phyloP scores from a whole-genome alignment of 2,329 filamentous ascomycete species.

The Penicillium sumatraense region DNA sequence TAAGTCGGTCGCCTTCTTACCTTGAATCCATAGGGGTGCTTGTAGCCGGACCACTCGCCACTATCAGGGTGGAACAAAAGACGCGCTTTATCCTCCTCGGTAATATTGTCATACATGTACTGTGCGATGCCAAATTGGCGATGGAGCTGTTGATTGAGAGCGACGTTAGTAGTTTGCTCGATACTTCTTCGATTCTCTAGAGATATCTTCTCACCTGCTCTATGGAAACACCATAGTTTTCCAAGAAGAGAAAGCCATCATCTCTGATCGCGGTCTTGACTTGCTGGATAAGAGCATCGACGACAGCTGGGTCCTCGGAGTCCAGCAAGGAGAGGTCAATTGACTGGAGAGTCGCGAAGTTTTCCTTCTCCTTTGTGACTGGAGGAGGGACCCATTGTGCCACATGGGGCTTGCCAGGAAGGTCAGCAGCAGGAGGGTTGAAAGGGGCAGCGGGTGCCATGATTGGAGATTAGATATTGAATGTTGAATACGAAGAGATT shows the following conservation, averaged over 20 bases:
- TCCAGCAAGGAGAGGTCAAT: conserved; percentile 52
- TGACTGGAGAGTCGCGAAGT: conserved; percentile 49
- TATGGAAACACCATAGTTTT: conserved; percentile 57
- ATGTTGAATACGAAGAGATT: not conserved
- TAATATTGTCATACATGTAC: conserved; percentile 56
- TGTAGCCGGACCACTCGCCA: conserved; percentile 57
- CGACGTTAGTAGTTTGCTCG: not conserved
- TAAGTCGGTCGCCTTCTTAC: conserved; percentile 19
- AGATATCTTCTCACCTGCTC: conserved; percentile 37
- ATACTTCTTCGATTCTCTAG: too few species aligned
- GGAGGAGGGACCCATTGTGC: conserved; percentile 51
- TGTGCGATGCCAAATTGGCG: conserved; percentile 57
- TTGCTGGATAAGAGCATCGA: conserved; percentile 49
- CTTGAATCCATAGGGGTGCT: conserved; percentile 54
- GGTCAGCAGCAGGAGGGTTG: conserved; percentile 44
- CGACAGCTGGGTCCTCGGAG: conserved; percentile 48
- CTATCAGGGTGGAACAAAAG: conserved; percentile 55
- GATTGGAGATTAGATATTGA: not conserved
- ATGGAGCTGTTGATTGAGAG: conserved; percentile 39
- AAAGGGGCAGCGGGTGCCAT: conserved; percentile 44
- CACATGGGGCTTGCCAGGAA: conserved; percentile 48
- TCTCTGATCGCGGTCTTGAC: conserved; percentile 50
- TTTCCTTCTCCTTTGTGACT: conserved; percentile 50
- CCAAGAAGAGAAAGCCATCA: conserved; percentile 54
- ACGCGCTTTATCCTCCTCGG: conserved; percentile 54